phyloP scores from a whole-genome alignment of 768 basidiomycete genomes.

The Rickenella mellea region DNA sequence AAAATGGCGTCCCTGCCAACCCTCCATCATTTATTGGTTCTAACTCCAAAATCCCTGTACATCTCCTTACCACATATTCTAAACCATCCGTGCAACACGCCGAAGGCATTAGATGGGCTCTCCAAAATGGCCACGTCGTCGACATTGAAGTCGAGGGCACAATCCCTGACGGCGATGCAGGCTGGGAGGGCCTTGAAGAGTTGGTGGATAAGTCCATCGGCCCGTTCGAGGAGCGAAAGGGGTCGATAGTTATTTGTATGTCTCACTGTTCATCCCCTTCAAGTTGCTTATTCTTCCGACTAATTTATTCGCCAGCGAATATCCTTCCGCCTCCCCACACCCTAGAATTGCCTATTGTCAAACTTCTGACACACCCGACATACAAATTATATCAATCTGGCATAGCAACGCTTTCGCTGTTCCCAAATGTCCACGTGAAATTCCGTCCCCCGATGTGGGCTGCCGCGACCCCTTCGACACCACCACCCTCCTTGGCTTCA shows the following conservation, averaged over 20 bases:
- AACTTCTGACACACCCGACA: conserved; percentile 68
- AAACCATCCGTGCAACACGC: conserved; percentile 37
- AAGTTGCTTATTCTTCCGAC: not conserved
- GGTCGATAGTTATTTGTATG: conserved; percentile 28
- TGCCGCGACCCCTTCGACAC: conserved; percentile 39
- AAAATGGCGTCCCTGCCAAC: conserved; percentile 31
- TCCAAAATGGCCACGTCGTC: conserved; percentile 51
- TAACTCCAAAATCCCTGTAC: conserved; percentile 30
- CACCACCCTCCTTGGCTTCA: conserved; percentile 19
- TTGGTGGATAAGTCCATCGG: conserved; percentile 52
- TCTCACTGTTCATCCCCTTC: conserved; percentile 1
- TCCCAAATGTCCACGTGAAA: conserved; percentile 63
- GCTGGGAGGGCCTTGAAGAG: conserved; percentile 64
- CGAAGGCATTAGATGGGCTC: conserved; percentile 54
- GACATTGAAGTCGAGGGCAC: conserved; percentile 60
- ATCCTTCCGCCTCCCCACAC: conserved; percentile 73
- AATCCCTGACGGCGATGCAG: conserved; percentile 38
- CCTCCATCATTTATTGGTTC: conserved; percentile 28
- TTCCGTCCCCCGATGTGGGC: conserved; percentile 73
- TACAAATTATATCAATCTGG: conserved; percentile 69
- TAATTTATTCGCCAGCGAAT: conserved; percentile 42
- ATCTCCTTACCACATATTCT: conserved; percentile 50
- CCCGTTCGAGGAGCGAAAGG: conserved; percentile 25
- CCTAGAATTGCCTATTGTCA: conserved; percentile 61
- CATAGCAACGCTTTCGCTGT: conserved; percentile 63